Base-by-base conservation (phyloP, 306 rosid genomes). In the Hylodesmum podocarpum region DNA sequence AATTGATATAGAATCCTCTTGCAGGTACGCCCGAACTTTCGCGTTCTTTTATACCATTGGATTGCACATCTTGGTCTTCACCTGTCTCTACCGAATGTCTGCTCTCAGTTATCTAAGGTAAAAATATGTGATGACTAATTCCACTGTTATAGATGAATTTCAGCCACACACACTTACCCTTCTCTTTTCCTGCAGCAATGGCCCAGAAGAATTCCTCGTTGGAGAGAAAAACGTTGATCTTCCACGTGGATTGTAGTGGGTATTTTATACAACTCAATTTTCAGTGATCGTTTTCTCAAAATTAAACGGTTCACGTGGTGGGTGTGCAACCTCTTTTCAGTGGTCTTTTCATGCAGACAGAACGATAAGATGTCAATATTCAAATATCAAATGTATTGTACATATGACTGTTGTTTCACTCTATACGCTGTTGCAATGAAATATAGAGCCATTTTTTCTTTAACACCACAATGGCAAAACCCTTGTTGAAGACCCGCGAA, bases 41-140 rank as follows among this genome's bases (percentile, higher is more conserved):
- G 97, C 96, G 28, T 95, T 95, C 90, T 95, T 95, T 86, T 95
- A 95, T 83, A 92, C 97, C 34, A 95, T 94, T 22, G 98, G 97
- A 50, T 82, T 92, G 90, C 98, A 95, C 75, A 49, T 92, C 53
- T 84, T 95, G 84, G 96, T 92, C 66, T 95, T 95, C 83, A 92
- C 96, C 47, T 95, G 97, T 78, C 98, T 95, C 80, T 95, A 95
- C 53, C 88, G 97, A 78, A 95, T 92, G 97, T 95, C 98, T 11
- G 93, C 98, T 67, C 81, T 95, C 84, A 95, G 97, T 83, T 76
- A 95, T 83, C 93, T 92, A 4, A 80, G 98, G 98, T 92, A 88
- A 55, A 55, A 77, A 16, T 46, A 46, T 66, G 70, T 21, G 53
- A 27, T 37, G 19, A 41, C 21, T 16, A 25, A 44, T 43, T 57